A percentile compares a stretch with the other conserved stretches of the same genome.
Conservation (phyloP, 805 yeast species). For the Candida maris region DNA sequence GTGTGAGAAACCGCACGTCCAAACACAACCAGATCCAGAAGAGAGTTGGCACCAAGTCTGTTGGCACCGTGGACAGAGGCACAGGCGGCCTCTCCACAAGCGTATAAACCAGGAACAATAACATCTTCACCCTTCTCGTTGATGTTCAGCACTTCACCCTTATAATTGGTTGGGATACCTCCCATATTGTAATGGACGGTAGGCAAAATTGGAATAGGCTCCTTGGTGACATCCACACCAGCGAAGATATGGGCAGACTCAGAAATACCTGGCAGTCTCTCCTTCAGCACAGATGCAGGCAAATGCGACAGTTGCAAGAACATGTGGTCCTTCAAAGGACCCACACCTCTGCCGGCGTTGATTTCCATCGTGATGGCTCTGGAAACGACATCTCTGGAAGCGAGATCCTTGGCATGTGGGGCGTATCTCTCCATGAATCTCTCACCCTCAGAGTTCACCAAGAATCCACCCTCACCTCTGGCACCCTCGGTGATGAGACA, state of each 20-base stretch:
- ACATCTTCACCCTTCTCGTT: conserved; percentile 86
- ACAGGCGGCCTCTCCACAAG: conserved; percentile 99
- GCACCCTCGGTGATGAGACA: conserved; percentile 99
- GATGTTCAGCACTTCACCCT: conserved; percentile 86
- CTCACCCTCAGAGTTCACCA: conserved; percentile 96
- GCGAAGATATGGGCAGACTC: conserved; percentile 98
- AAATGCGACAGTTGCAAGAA: conserved; percentile 88
- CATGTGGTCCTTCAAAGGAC: conserved; percentile 94
- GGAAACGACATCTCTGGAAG: conserved; percentile 97
- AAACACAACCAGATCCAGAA: conserved; percentile 92
- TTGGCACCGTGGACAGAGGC: conserved; percentile 99
- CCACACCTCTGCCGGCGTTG: conserved; percentile 99
- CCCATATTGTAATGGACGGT: conserved; percentile 99
- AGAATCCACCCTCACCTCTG: conserved; percentile 99
- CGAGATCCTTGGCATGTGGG: conserved; percentile 97
- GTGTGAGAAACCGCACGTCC: conserved; percentile 98
- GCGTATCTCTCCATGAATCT: conserved; percentile 99
- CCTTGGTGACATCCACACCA: conserved; percentile 98
- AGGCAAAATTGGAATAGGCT: conserved; percentile 97
- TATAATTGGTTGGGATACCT: conserved; percentile 98
- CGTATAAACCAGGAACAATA: conserved; percentile 87
- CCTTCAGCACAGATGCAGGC: conserved; percentile 87
- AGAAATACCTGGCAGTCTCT: conserved; percentile 98
- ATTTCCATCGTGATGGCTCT: conserved; percentile 98
- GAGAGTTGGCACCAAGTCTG: conserved; percentile 97